Conservation (phyloP, 2,329 filamentous ascomycete genomes). For the Phyllosticta citriasiana region DNA sequence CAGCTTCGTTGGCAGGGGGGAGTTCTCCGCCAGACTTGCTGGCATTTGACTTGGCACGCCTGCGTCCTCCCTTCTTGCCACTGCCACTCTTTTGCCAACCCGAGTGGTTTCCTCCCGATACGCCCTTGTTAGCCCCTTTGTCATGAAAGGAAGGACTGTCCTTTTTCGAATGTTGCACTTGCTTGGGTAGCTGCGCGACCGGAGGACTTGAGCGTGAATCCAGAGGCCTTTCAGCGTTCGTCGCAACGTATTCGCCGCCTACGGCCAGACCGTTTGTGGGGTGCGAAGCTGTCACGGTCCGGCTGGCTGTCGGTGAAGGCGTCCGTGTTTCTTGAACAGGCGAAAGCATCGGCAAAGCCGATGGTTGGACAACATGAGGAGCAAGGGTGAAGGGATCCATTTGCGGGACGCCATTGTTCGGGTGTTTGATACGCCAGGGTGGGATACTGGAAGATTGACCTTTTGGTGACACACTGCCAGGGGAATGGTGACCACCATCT, state of each 20-base stretch:
- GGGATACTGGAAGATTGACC: constrained; percentile 5
- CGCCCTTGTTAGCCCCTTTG: constrained; percentile 12
- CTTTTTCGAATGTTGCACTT: constrained; percentile 4
- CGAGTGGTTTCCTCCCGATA: neutral
- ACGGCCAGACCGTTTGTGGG: constrained; percentile 15
- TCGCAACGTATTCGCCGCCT: neutral
- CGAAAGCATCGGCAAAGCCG: constrained; percentile 50
- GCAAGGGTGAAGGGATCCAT: constrained; percentile 17
- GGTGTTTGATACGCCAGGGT: constrained; percentile 22
- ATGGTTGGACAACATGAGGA: constrained; percentile 27
- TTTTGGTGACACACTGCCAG: constrained; percentile 21
- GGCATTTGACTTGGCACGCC: constrained; percentile 24
- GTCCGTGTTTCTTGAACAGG: constrained; percentile 66
- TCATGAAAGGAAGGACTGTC: constrained; percentile 18
- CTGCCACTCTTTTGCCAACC: constrained; percentile 7
- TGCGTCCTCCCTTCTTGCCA: constrained; percentile 19
- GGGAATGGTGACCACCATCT: constrained; percentile 15
- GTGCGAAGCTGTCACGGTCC: constrained; percentile 33
- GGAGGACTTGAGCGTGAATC: neutral
- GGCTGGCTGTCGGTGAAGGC: constrained; percentile 54
- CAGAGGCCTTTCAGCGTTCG: neutral
- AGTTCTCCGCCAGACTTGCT: constrained; percentile 29
- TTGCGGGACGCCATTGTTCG: constrained; percentile 22
- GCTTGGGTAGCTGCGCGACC: neutral
- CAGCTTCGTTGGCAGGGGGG: constrained; percentile 33